These are phyloP conservation scores for Fusarium dlaminii DNA, from an alignment of 2,329 filamentous ascomycete species.

Conservation along the genomic window DNA sequence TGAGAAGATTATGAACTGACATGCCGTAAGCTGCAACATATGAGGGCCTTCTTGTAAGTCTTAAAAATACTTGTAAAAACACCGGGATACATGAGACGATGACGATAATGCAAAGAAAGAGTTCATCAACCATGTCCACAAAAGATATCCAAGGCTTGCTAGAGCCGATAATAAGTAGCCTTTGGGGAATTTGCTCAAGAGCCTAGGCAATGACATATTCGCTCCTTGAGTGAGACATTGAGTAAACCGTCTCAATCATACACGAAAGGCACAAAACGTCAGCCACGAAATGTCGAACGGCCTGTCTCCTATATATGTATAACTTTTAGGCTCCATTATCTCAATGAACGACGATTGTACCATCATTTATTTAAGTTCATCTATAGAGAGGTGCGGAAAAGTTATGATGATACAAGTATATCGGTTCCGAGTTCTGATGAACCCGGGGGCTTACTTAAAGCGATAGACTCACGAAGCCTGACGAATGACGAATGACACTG, in stretches of 20 bases:
- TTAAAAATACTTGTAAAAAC: neutral
- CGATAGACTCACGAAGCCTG: neutral
- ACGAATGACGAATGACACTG: too few relatives aligned
- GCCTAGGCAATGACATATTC: fast-evolving
- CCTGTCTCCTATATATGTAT: neutral
- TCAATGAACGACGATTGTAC: neutral
- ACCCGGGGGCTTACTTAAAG: neutral
- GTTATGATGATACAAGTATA: neutral
- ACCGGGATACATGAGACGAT: neutral
- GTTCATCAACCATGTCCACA: neutral
- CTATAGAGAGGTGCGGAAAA: too few relatives aligned
- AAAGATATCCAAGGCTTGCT: neutral
- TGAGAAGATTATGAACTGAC: neutral
- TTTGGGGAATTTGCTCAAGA: fast-evolving
- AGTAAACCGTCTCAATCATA: too few relatives aligned
- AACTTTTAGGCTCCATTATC: neutral
- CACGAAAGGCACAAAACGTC: neutral
- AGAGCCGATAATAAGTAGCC: fast-evolving
- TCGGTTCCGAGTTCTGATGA: neutral
- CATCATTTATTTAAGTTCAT: fast-evolving
- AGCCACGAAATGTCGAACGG: neutral
- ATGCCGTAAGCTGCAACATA: fast-evolving
- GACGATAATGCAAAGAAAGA: neutral
- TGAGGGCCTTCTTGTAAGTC: neutral
- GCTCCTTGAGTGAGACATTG: neutral